phyloP scores from a whole-genome alignment of 306 rosid genomes.

The Medicago lupulina region DNA sequence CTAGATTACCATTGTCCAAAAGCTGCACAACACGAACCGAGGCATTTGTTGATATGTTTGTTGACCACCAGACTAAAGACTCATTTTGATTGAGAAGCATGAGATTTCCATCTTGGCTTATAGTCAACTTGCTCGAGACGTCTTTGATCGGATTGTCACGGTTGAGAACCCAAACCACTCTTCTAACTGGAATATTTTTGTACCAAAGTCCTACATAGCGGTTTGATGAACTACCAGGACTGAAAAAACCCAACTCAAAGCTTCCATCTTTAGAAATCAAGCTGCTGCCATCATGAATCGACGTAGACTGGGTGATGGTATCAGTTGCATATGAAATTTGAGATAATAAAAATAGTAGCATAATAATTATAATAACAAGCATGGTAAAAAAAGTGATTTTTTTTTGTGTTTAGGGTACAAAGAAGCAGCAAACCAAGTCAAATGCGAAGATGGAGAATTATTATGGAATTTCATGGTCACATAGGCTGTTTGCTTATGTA shows the following conservation, averaged over 20 bases:
- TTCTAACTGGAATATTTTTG: neutral
- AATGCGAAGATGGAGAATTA: no score
- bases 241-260: neutral
- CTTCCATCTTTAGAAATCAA: constrained; percentile 26
- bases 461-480: no score
- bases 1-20: constrained; percentile 56
- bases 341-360: neutral
- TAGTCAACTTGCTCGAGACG: neutral
- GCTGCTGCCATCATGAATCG: neutral
- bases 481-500: no score
- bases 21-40: constrained; percentile 21
- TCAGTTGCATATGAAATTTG: neutral
- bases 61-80: constrained; percentile 23
- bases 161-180: constrained; percentile 30
- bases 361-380: no score
- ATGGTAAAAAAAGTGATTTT: no score
- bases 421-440: no score
- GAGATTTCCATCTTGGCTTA: neutral
- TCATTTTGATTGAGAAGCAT: neutral
- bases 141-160: constrained; percentile 29
- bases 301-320: neutral
- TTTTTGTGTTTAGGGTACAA: no score
- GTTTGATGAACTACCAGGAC: neutral
- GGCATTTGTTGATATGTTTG: neutral
- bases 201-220: constrained; percentile 33